Conservation (phyloP, 2,329 filamentous ascomycete species). For the Apiospora saccharicola region DNA sequence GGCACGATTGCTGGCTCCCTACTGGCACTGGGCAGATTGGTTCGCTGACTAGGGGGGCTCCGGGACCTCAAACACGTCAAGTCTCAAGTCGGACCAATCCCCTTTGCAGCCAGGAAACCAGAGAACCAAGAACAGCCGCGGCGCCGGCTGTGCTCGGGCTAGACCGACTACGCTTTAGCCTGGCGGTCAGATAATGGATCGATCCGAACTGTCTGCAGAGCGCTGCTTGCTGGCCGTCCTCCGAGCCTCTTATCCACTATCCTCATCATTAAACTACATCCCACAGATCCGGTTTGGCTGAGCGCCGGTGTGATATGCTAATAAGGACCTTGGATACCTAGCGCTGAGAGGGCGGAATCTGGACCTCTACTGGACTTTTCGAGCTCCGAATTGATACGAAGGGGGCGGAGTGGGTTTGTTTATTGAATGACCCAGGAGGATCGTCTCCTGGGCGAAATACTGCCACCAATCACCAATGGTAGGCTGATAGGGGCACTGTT, state of each 20-base stretch:
- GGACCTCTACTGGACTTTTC: not conserved
- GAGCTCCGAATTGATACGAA: constrained; percentile 6
- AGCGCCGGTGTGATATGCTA: not conserved
- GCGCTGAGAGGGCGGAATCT: not conserved
- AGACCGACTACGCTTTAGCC: constrained; percentile 3
- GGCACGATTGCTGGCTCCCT: not conserved
- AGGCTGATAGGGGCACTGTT: not conserved
- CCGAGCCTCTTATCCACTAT: not conserved
- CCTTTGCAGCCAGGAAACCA: not conserved
- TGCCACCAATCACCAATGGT: not conserved
- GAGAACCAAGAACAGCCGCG: not conserved
- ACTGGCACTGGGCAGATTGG: not conserved
- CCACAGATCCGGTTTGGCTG: not conserved
- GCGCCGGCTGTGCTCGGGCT: constrained; percentile 15
- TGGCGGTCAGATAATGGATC: constrained; percentile 19
- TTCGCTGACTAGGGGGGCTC: not conserved
- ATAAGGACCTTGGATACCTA: not conserved
- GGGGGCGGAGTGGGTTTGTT: not conserved
- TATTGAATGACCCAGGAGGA: not conserved
- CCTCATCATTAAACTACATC: not conserved
- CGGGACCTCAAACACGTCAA: constrained; percentile 26
- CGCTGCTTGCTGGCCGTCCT: not conserved
- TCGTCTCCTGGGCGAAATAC: constrained; percentile 2
- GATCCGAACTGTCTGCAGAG: constrained; percentile 1
- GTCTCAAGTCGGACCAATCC: constrained; percentile 27